phyloP scores from a whole-genome alignment of 306 rosid species.

The Heteromeles arbutifolia region DNA sequence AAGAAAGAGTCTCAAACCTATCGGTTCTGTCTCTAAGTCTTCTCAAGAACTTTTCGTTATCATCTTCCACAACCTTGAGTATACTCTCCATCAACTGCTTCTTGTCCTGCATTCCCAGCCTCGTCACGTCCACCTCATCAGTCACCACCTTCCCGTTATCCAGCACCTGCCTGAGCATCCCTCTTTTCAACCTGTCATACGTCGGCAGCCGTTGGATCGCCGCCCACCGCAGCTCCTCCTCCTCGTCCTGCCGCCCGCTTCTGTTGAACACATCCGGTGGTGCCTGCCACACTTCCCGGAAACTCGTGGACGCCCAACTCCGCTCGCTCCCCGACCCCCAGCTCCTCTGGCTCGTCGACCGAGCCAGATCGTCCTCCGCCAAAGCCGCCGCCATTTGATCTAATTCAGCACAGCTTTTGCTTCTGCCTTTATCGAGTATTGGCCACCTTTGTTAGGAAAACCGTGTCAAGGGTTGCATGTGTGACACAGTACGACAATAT shows the following conservation, averaged over 20 bases:
- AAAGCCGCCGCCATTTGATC: constrained; percentile 41
- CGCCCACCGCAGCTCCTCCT: constrained; percentile 80
- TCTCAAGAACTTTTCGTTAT: constrained; percentile 59
- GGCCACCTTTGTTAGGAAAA: background rate
- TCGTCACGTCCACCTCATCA: constrained; percentile 53
- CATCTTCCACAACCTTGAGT: constrained; percentile 50
- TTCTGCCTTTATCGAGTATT: background rate
- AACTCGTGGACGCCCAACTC: constrained; percentile 46
- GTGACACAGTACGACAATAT: background rate
- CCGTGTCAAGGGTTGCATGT: background rate
- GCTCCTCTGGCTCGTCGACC: constrained; percentile 42
- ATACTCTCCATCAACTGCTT: constrained; percentile 46
- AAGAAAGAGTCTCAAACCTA: constrained; percentile 28
- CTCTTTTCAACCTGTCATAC: constrained; percentile 60
- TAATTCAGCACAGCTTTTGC: background rate
- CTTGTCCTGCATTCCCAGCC: constrained; percentile 40
- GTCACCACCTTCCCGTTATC: constrained; percentile 49
- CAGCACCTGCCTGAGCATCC: constrained; percentile 42
- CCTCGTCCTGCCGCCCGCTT: constrained; percentile 30
- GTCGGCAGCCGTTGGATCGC: constrained; percentile 86
- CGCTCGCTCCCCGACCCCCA: constrained; percentile 29
- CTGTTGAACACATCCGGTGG: constrained; percentile 29
- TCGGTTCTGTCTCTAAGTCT: constrained; percentile 56
- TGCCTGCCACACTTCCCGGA: constrained; percentile 45
- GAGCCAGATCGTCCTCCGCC: constrained; percentile 33